Percentiles rank a stretch among this genome's conserved stretches.
Conservation (phyloP, 345 rosid species). For the Rhizophora apiculata region DNA sequence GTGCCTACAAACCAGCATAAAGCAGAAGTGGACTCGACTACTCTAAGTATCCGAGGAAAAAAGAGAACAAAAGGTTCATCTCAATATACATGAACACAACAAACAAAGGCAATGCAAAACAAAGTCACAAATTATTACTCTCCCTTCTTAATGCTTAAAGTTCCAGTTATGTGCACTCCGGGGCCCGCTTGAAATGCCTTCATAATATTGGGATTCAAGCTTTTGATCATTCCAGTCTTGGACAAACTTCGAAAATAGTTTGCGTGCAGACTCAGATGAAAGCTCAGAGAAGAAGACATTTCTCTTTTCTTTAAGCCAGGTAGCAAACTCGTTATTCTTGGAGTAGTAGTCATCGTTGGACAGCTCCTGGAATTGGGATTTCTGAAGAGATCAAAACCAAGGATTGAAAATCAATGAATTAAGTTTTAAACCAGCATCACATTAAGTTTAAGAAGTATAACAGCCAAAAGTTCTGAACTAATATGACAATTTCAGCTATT, state of each 20-base stretch:
- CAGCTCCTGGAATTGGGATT: slow-evolving; percentile 56
- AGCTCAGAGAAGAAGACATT: slow-evolving; percentile 75
- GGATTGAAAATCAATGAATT: neutral
- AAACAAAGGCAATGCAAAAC: neutral
- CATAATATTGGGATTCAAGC: slow-evolving; percentile 73
- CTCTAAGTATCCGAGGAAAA: too few relatives aligned
- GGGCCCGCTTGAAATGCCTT: slow-evolving; percentile 69
- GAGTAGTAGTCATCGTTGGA: slow-evolving; percentile 78
- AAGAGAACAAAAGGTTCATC: too few relatives aligned
- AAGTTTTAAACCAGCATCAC: neutral
- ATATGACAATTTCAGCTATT: neutral
- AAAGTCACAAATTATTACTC: neutral
- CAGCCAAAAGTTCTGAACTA: neutral
- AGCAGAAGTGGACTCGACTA: too few relatives aligned
- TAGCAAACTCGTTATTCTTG: slow-evolving; percentile 84
- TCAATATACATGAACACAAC: slow-evolving; percentile 2
- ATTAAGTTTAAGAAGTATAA: neutral
- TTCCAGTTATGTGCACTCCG: slow-evolving; percentile 85
- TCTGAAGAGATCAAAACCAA: slow-evolving; percentile 35
- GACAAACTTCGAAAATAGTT: slow-evolving; percentile 56
- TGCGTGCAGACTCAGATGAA: slow-evolving; percentile 68
- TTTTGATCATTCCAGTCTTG: slow-evolving; percentile 74
- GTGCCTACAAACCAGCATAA: too few relatives aligned
- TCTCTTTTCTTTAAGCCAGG: slow-evolving; percentile 87
- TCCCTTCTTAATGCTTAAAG: slow-evolving; percentile 37